These are phyloP conservation scores for Silene noctiflora DNA, from an alignment of 179 eudicot genomes.

Conservation along the genomic window DNA sequence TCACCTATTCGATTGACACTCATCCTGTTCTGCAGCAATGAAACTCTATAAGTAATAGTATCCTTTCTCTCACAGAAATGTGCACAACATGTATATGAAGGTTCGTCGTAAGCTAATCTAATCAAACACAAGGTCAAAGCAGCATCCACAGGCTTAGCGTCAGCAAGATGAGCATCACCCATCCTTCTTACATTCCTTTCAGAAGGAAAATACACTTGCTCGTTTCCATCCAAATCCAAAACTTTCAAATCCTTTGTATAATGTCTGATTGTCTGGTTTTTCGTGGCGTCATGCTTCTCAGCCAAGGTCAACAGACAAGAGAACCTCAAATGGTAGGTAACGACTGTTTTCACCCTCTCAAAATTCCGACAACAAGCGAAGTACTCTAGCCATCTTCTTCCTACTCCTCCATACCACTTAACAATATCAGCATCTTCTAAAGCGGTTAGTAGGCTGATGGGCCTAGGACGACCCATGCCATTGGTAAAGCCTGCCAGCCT, in stretches of 20 bases:
- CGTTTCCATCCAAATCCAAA: constrained; percentile 41
- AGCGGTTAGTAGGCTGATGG: constrained; percentile 54
- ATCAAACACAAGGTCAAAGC: constrained; percentile 49
- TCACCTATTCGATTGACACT: constrained; percentile 36
- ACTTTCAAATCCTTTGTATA: constrained; percentile 78
- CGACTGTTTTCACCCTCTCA: constrained; percentile 58
- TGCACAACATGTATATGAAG: constrained; percentile 51
- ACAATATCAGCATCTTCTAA: constrained; percentile 78
- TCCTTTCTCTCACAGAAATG: constrained; percentile 78
- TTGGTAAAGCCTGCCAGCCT: constrained; percentile 77
- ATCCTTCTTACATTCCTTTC: constrained; percentile 73
- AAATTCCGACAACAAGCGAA: constrained; percentile 81
- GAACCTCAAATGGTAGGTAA: constrained; percentile 77
- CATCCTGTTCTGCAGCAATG: constrained; percentile 52
- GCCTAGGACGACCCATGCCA: constrained; percentile 95
- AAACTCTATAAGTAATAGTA: constrained; percentile 54
- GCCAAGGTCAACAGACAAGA: constrained; percentile 85
- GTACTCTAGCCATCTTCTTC: constrained; percentile 84
- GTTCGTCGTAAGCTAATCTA: constrained; percentile 71
- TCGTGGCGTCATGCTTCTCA: constrained; percentile 87
- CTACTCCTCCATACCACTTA: constrained; percentile 92
- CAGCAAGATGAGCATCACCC: constrained; percentile 66
- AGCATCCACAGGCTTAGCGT: constrained; percentile 87
- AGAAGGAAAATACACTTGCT: constrained; percentile 61
- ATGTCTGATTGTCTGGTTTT: constrained; percentile 69